Base-by-base conservation (phyloP, 176 grass and related monocot species). In the Dactylis glomerata region DNA sequence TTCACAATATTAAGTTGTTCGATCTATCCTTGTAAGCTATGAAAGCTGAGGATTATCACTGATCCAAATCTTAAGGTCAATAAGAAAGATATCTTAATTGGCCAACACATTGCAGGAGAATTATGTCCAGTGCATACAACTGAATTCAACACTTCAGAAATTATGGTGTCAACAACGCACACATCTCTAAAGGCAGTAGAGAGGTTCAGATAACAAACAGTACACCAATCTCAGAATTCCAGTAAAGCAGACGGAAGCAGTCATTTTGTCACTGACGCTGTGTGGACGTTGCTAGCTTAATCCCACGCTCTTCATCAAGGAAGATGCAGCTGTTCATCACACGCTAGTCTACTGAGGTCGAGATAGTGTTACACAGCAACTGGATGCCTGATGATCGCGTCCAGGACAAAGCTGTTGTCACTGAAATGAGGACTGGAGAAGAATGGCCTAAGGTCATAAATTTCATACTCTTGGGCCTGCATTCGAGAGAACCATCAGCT, bases 361-460 rank as follows among this genome's bases (percentile, higher is more conserved):
- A 11, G 42, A 8, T 22, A 50, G 16, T 26, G 5, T 13, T 68
- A 83, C 14, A 58, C 80, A 37, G 89, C 85, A 16, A 98, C n/a
- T 9, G 87, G 91, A 87, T 98, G 93, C 31, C 42, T 90, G 78
- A 98, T 92, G 64, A 98, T 87, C 3, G 95, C 91, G 16, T 98
- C 93, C 56, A 98, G 84, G 73, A 90, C 22, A 20, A 98, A 98
- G 65, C 88, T 95, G 89, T 92, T 92, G 83, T 92, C 85, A 68
- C 81, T 91, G 72, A 98, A 98, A 82, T 92, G 91, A 0, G 86
- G 2, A 30, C 96, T 95, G 30, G 89, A 86, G 77, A 98, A 98
- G 73, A 98, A 98, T 5, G 92, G 96, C 73, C 88, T 94, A 73
- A 98, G 72, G 57, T 98, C 96, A 1, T 90, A 89, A 20, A 98